phyloP scores from a whole-genome alignment of 2,329 filamentous ascomycete species.

The Dendryphion nanum region DNA sequence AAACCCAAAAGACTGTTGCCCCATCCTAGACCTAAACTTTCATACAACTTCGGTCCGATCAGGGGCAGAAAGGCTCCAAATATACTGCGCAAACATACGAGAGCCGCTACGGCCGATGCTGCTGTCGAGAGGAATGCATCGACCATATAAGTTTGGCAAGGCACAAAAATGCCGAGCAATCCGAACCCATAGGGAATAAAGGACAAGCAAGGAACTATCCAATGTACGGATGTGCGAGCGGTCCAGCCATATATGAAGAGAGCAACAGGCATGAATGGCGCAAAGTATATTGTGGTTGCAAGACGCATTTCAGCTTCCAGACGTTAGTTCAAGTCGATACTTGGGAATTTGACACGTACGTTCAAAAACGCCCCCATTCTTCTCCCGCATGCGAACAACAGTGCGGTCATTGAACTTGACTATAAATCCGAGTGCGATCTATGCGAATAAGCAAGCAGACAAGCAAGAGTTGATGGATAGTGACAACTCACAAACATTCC shows the following conservation, averaged over 20 bases:
- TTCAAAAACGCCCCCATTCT: slow-evolving; percentile 18
- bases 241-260: slow-evolving; percentile 23
- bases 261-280: slow-evolving; percentile 24
- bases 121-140: slow-evolving; percentile 55
- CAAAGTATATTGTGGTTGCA: slow-evolving; percentile 48
- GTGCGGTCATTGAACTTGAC: slow-evolving; percentile 15
- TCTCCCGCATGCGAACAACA: slow-evolving; percentile 11
- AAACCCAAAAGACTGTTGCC: slow-evolving; percentile 55
- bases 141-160: slow-evolving; percentile 58
- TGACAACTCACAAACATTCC: slow-evolving; percentile 14
- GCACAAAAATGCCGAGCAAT: slow-evolving; percentile 16
- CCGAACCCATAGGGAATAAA: slow-evolving; percentile 18
- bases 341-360: slow-evolving; percentile 10
- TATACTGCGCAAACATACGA: slow-evolving; percentile 43
- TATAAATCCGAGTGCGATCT: slow-evolving; percentile 13
- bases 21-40: slow-evolving; percentile 54
- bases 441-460: background rate
- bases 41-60: slow-evolving; percentile 56
- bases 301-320: slow-evolving; percentile 31
- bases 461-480: background rate
- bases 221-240: slow-evolving; percentile 14
- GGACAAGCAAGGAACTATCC: slow-evolving; percentile 20
- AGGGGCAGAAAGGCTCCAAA: slow-evolving; percentile 56
- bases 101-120: slow-evolving; percentile 53
- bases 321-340: no score